Conservation (phyloP, 2,329 filamentous ascomycete genomes). For the Alternaria infectoria region DNA sequence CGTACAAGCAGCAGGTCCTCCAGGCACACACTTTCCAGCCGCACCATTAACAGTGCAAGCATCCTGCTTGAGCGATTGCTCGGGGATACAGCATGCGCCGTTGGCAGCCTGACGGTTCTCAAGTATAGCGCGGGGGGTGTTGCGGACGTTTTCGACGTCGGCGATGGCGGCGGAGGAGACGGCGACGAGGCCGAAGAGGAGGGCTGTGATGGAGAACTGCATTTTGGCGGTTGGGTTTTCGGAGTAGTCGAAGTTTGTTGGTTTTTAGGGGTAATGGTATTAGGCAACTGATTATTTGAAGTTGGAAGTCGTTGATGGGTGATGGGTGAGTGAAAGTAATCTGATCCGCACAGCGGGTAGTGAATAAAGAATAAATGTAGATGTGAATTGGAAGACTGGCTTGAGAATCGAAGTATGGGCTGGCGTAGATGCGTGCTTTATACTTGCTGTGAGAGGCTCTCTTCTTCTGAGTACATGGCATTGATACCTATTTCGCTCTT, state of each 20-base stretch:
- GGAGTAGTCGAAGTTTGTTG: not conserved
- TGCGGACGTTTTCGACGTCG: constrained; percentile 22
- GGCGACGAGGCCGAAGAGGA: constrained; percentile 26
- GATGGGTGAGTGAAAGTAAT: constrained; percentile 13
- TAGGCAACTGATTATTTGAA: not conserved
- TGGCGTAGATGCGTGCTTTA: not conserved
- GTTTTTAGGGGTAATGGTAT: not conserved
- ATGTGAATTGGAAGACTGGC: constrained; percentile 21
- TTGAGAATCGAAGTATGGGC: constrained; percentile 1
- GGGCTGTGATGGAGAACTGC: constrained; percentile 19
- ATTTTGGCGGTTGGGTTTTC: not conserved
- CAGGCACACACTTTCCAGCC: constrained; percentile 25
- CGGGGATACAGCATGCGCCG: constrained; percentile 23
- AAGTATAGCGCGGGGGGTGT: constrained; percentile 10
- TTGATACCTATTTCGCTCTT: not conserved
- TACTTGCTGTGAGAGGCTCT: not conserved
- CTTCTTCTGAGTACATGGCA: not conserved
- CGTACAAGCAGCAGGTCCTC: constrained; percentile 22
- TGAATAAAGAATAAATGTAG: constrained; percentile 14
- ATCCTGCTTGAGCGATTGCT: constrained; percentile 16
- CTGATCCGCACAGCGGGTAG: constrained; percentile 21
- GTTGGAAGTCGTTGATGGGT: not conserved
- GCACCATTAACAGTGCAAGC: constrained; percentile 23
- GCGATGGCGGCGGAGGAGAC: constrained; percentile 22
- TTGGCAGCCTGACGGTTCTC: constrained; percentile 20